Evolutionary conservation across 2,329 filamentous ascomycete genomes (phyloP).

Genomic region (Arachnopeziza araneosa): DNA sequence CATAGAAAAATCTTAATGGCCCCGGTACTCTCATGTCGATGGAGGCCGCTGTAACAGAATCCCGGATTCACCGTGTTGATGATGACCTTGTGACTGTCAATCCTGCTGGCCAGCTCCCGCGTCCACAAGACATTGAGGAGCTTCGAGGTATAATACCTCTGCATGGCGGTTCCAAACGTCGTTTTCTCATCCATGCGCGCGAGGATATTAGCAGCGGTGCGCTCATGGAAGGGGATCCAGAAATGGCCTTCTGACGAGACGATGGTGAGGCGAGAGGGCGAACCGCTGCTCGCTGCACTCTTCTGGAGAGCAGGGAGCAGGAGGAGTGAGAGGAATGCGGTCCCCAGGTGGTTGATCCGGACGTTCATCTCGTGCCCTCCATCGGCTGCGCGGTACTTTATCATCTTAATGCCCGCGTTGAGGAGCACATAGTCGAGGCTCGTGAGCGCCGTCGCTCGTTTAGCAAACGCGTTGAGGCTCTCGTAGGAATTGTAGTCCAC

Average conservation of each 20-base stretch:
- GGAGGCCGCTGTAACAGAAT: neutral
- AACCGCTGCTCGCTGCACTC: neutral
- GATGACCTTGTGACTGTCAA: neutral
- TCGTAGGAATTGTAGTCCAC: constrained; percentile 4
- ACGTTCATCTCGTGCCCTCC: neutral
- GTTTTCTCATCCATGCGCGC: constrained; percentile 1
- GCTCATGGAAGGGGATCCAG: constrained; percentile 3
- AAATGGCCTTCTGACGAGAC: constrained; percentile 3
- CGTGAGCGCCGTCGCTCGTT: neutral
- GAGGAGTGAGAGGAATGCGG: neutral
- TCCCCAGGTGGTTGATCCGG: constrained; percentile 1
- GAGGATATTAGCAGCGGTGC: neutral
- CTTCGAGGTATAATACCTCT: neutral
- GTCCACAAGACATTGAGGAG: neutral
- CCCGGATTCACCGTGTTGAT: neutral
- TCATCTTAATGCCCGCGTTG: constrained; percentile 1
- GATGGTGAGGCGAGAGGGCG: constrained; percentile 1
- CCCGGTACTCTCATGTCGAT: neutral
- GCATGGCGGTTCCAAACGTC: neutral
- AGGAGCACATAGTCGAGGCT: neutral
- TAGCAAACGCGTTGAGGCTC: constrained; percentile 1
- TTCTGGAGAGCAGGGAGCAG: neutral
- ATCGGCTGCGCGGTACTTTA: neutral
- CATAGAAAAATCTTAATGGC: neutral
- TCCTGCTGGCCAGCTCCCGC: neutral